Percentiles rank a stretch among this genome's conserved stretches.
phyloP scores from a whole-genome alignment of 2,329 filamentous ascomycete species.

The Fusarium denticulatum region DNA sequence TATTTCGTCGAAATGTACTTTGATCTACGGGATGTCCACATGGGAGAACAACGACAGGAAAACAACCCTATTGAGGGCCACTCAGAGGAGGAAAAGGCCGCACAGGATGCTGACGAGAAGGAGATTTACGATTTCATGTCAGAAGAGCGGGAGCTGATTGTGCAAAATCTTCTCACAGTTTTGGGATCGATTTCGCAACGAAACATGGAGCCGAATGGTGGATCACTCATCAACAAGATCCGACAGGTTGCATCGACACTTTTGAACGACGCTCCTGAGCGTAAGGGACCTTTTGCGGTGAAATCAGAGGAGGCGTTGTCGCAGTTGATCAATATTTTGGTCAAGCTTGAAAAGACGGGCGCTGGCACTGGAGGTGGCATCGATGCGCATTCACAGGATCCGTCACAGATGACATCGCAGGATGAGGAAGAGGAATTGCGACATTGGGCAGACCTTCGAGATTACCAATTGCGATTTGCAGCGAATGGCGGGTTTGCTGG shows the following conservation, averaged over 20 bases:
- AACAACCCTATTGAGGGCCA: slow-evolving; percentile 49
- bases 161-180: slow-evolving; percentile 80
- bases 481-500: slow-evolving; percentile 67
- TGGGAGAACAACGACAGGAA: slow-evolving; percentile 56
- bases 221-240: slow-evolving; percentile 81
- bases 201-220: slow-evolving; percentile 79
- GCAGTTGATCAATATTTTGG: slow-evolving; percentile 78
- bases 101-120: slow-evolving; percentile 54
- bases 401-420: slow-evolving; percentile 58
- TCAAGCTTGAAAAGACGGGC: slow-evolving; percentile 75
- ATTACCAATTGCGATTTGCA: slow-evolving; percentile 79
- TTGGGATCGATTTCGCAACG: slow-evolving; percentile 82
- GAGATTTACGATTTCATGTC: slow-evolving; percentile 72
- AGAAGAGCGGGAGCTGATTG: slow-evolving; percentile 81
- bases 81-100: slow-evolving; percentile 50
- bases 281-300: slow-evolving; percentile 60
- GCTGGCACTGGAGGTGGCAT: slow-evolving; percentile 44
- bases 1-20: slow-evolving; percentile 90
- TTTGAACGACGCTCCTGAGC: slow-evolving; percentile 66
- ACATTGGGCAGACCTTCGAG: slow-evolving; percentile 81
- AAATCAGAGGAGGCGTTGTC: slow-evolving; percentile 76
- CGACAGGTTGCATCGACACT: slow-evolving; percentile 85
- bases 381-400: slow-evolving; percentile 47
- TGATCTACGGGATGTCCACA: slow-evolving; percentile 74
- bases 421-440: slow-evolving; percentile 81